Evolutionary conservation across 768 basidiomycete genomes (phyloP).

Genomic region (Paxillus involutus): DNA sequence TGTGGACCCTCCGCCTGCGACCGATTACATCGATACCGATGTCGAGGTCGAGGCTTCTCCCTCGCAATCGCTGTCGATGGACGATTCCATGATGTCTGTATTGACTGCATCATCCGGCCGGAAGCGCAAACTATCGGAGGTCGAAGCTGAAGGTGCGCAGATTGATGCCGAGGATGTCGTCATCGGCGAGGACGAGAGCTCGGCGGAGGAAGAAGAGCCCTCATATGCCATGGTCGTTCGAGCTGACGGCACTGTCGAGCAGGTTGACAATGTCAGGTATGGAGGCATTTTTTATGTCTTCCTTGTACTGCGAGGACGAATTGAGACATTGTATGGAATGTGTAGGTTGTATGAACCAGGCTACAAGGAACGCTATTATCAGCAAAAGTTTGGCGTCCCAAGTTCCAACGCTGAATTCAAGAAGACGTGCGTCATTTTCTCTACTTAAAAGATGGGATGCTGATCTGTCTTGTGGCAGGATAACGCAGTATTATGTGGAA

Average conservation of each 20-base stretch:
- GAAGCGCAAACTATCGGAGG: slow-evolving; percentile 48
- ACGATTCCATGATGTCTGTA: slow-evolving; percentile 16
- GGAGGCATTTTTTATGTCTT: slow-evolving; percentile 27
- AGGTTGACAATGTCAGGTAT: slow-evolving; percentile 90
- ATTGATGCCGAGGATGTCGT: slow-evolving; percentile 26
- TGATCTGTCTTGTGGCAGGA: slow-evolving; percentile 39
- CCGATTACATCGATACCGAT: slow-evolving; percentile 24
- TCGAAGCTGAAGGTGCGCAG: slow-evolving; percentile 41
- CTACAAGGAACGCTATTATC: slow-evolving; percentile 93
- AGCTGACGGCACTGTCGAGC: slow-evolving; percentile 90
- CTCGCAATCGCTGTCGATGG: slow-evolving; percentile 10
- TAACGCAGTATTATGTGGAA: slow-evolving; percentile 86
- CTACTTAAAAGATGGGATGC: slow-evolving; percentile 1
- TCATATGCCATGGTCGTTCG: slow-evolving; percentile 73
- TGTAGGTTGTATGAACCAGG: slow-evolving; percentile 92
- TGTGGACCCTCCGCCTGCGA: slow-evolving; percentile 17
- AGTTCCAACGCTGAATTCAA: slow-evolving; percentile 69
- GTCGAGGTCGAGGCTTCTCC: slow-evolving; percentile 25
- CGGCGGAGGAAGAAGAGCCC: slow-evolving; percentile 48
- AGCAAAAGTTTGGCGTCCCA: slow-evolving; percentile 85
- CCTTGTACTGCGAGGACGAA: background rate
- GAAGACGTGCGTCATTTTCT: slow-evolving; percentile 54
- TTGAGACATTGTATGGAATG: slow-evolving; percentile 1
- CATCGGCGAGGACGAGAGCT: slow-evolving; percentile 39
- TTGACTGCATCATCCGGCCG: slow-evolving; percentile 21